phyloP scores from a whole-genome alignment of 163 green algal species.

The Volvox carteri region DNA sequence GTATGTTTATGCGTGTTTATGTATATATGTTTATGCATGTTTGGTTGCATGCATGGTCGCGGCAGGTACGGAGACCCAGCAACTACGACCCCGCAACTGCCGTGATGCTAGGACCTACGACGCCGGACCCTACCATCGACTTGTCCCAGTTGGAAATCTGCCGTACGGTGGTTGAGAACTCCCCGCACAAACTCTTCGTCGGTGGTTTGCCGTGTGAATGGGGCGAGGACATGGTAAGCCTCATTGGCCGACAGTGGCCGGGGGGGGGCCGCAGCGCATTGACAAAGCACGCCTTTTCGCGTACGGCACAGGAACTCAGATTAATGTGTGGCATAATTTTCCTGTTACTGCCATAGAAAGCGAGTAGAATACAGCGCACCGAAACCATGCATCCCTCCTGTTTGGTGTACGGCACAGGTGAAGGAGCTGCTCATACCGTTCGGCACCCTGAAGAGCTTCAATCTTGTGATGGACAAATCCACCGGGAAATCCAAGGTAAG shows the following conservation, averaged over 20 bases:
- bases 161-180: conserved; percentile 77
- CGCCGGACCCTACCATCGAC: conserved; percentile 75
- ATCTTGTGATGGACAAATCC: conserved; percentile 89
- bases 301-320: no score
- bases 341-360: no score
- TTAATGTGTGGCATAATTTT: no score
- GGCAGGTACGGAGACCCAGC: conserved; percentile 83
- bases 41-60: not conserved
- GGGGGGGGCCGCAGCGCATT: no score
- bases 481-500: conserved; percentile 87
- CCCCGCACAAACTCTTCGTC: conserved; percentile 87
- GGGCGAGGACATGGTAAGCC: conserved; percentile 76
- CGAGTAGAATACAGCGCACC: no score
- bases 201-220: conserved; percentile 88
- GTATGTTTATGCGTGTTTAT: no score
- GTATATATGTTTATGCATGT: no score
- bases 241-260: no score
- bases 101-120: conserved; percentile 80
- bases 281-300: no score
- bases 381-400: no score
- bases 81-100: conserved; percentile 84
- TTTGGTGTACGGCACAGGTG: conserved; percentile 77
- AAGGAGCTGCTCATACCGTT: conserved; percentile 83
- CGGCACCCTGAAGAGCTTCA: conserved; percentile 85
- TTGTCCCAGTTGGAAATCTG: conserved; percentile 64